These are phyloP conservation scores for Chaetomium tenue DNA, from an alignment of 495 filamentous ascomycete species.

Conservation along the genomic window DNA sequence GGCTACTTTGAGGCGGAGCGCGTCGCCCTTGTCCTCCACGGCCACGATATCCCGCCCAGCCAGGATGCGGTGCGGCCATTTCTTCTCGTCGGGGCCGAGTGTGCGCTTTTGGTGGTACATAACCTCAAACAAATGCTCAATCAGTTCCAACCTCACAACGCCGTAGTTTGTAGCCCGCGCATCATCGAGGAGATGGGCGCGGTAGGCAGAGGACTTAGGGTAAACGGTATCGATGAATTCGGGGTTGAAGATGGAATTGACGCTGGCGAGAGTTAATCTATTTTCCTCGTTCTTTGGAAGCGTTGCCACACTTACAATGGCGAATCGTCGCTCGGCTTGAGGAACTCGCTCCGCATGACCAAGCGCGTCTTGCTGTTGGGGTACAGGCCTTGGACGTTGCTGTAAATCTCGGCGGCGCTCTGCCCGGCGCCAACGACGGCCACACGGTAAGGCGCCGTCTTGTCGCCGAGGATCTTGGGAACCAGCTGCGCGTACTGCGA, in stretches of 20 bases:
- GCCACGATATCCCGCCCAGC: conserved; percentile 60
- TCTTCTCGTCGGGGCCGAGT: conserved; percentile 59
- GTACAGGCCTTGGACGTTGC: conserved; percentile 78
- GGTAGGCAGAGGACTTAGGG: conserved; percentile 58
- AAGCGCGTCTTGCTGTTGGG: conserved; percentile 74
- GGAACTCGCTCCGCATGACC: conserved; percentile 72
- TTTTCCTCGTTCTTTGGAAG: neutral
- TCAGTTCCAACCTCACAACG: conserved; percentile 81
- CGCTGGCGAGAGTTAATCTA: conserved; percentile 48
- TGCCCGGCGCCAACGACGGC: conserved; percentile 87
- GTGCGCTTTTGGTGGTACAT: conserved; percentile 81
- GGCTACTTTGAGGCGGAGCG: conserved; percentile 42
- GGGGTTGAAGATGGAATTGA: conserved; percentile 96
- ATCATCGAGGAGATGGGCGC: conserved; percentile 58
- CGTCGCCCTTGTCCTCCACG: conserved; percentile 49
- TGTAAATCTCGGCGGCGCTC: conserved; percentile 93
- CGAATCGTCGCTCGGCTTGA: conserved; percentile 90
- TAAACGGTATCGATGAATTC: conserved; percentile 73
- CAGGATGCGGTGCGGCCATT: conserved; percentile 80
- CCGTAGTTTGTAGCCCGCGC: conserved; percentile 88
- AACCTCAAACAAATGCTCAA: conserved; percentile 80
- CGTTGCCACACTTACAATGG: conserved; percentile 68
- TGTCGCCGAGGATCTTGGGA: conserved; percentile 59
- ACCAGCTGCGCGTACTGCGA: conserved; percentile 74
- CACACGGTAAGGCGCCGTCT: conserved; percentile 60